Base-by-base conservation (phyloP, 2,329 filamentous ascomycete genomes). In the Paecilomyces variotii region DNA sequence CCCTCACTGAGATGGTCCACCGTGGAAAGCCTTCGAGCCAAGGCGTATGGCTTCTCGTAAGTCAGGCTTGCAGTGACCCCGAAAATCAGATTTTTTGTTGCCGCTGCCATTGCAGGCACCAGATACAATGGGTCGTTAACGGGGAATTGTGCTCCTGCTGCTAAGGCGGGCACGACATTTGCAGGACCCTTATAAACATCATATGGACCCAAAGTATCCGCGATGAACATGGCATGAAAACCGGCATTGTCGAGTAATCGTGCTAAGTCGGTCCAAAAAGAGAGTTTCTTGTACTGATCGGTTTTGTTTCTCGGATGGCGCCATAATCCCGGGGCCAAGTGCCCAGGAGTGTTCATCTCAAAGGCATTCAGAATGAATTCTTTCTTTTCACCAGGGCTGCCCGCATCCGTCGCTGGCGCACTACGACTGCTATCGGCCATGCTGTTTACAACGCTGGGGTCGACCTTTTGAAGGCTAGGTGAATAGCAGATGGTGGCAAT, bases 61-160 rank as follows among this genome's bases (percentile, higher is more conserved):
- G 81, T 84, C 0, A 80, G 82, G 0, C 78, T 81, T 0, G 80
- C 81, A 0, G 81, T 84, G 1, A 81, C 79, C 0, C 79, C 81
- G 2, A 84, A 79, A 0, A 78, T 72, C 57, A 82, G 68, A 24
- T 73, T 75, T 60, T 78, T 74, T 0, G 79, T 79, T 2, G 72
- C 76, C 3, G 78, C 72, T 6, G 78, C 77, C 74, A 80, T 76
- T 1, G 78, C 78, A 0, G 79, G 71, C 11, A 81, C 71, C 25
- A 68, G 68, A 59, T 72, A 74, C 14, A 74, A 67, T 0, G 75
- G 72, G 58, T 78, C 76, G 19, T 74, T 76, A 57, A 77, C 72
- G 4, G 76, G 76, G 60, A 76, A 77, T 54, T 78, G 77, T 0
- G 75, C 75, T 9, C 67, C 77, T 0, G 72, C 68, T 11, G 69